Base-by-base conservation (phyloP, 2,329 filamentous ascomycete genomes). In the Aspergillus versicolor region DNA sequence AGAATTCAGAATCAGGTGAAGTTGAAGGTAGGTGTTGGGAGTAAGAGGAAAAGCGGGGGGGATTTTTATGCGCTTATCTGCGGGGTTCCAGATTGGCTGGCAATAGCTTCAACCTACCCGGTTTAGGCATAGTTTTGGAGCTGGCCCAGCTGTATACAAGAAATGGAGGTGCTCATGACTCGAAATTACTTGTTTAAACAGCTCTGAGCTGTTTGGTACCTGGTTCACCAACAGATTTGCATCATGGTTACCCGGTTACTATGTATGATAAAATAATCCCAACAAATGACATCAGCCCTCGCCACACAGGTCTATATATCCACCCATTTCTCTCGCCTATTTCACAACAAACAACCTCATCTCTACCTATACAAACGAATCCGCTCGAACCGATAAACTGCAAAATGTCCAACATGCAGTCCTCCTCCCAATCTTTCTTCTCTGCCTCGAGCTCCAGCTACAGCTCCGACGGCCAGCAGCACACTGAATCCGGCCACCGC, bases 401-500 rank as follows among this genome's bases (percentile, higher is more conserved):
- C 9, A 4, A 32, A 44, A 45, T 13, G 9, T 6, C 34, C 46
- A 27, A 45, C 30, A 15, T 22, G 40, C 24, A 41, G 21, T 27
- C 37, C 21, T 17, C 40, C 22, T 13, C 34, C 8, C 21, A 32
- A 9, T 37, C 40, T 15, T 40, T 30, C 22, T 42, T n/a, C 24
- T 48, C 52, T 5, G 27, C 41, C 38, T 47, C 43, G 24, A 46
- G 17, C 21, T 30, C 32, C 3, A 45, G 13, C 21, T 40, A 22
- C 21, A 32, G 32, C 34, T 52, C 41, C 68, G 4, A 50, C 30
- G 11, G n/a, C n/a, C 43, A 71, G 65, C 57, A 62, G 50, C 13
- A 58, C n/a, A 66, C 67, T 24, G 5, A 40, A 22, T 41, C 42
- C 5, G 72, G 70, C 52, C 70, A 71, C 52, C 70, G 70, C 3